Evolutionary conservation across 106 monocot species (phyloP), one percentile per base, ranked within the genome.

Genomic region (Allium fistulosum): DNA sequence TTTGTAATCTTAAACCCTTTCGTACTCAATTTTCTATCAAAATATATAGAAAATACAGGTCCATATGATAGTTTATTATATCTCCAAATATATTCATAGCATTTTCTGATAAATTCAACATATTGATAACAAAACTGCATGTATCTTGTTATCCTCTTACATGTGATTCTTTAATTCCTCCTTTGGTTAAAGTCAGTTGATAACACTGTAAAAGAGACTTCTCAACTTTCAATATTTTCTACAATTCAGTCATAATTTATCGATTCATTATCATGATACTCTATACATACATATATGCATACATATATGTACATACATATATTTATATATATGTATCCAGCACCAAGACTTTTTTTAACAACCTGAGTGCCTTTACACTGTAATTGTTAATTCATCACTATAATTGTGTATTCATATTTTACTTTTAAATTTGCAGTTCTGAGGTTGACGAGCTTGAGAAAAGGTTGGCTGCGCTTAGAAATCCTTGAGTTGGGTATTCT

Each of bases 401-500:
- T 11, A 55, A 55, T 55, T 55, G 11, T 55, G 3, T 55, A 3
- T 55, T 1, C 53, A 55, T 55, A 13, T 16, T 16, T 7, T 59
- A 17, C n/a, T 11, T 52, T 47, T 26, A 69, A 8, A 14, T 53
- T 62, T 72, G 63, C 84, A 88, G 88, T 53, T 77, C 76, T 17
- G 79, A 82, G 6, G 58, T 82, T 11, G 79, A 81, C 10, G 88
- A 85, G 27, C 88, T 88, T 4, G 85, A 80, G 70, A 77, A 80
- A 71, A 77, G 88, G 68, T 67, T 88, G 58, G 71, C 88, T 68
- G 84, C 85, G 51, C 79, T 88, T 14, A 78, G 75, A 69, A 75
- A 69, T 59, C 17, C 80, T 4, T 88, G 62, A 84, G 55, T 28
- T 9, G 46, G 37, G 37, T 4, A 37, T 5, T 2, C 37, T 37